Conservation (phyloP, 228 moss, liverwort and hornwort species). For the Sphagnum magellanicum region DNA sequence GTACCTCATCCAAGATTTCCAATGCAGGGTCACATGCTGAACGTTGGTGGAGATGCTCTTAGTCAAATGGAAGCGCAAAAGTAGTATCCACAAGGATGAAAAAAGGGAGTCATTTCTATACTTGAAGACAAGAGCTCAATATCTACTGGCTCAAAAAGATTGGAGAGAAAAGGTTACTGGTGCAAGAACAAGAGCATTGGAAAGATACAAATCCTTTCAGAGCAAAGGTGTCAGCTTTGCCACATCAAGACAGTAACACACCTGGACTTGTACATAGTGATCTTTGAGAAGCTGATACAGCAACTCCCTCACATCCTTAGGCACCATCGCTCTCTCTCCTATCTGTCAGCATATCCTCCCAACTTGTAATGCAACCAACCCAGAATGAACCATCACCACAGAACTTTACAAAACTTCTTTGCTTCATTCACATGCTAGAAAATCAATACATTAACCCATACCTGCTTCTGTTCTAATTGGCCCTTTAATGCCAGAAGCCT, state of each 20-base stretch:
- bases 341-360: slow-evolving; percentile 25
- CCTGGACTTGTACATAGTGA: slow-evolving; percentile 81
- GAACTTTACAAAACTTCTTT: too few relatives aligned
- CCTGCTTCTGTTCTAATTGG: slow-evolving; percentile 97
- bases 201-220: too few relatives aligned
- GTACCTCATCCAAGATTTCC: too few relatives aligned
- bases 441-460: slow-evolving; percentile 3
- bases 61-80: too few relatives aligned
- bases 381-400: too few relatives aligned
- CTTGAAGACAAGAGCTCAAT: background rate
- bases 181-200: too few relatives aligned
- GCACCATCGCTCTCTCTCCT: slow-evolving; percentile 92
- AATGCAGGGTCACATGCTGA: too few relatives aligned
- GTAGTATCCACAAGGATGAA: too few relatives aligned
- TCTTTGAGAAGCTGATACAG: slow-evolving; percentile 79
- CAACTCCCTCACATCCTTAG: slow-evolving; percentile 80
- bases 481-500: slow-evolving; percentile 88
- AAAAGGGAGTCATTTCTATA: too few relatives aligned
- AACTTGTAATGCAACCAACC: background rate
- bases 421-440: too few relatives aligned
- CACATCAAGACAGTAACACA: slow-evolving; percentile 8
- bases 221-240: too few relatives aligned
- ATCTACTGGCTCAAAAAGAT: background rate
- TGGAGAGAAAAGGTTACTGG: background rate
- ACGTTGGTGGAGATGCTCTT: too few relatives aligned